Evolutionary conservation across 2,329 filamentous ascomycete species (phyloP).

Genomic region (Aspergillus niger): DNA sequence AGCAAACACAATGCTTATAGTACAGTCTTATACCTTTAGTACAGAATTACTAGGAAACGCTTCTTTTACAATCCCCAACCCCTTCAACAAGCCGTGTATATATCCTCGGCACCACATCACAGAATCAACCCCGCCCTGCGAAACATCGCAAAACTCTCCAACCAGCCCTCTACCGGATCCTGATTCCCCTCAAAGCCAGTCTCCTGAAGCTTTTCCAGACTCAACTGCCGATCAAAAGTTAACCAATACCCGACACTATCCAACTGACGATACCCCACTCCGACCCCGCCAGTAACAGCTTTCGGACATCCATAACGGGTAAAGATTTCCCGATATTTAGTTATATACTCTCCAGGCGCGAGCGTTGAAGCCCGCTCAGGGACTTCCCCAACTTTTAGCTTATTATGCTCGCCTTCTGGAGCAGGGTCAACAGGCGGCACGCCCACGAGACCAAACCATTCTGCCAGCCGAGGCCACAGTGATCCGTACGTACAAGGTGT

Average conservation of each 20-base stretch:
- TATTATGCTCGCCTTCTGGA: background rate
- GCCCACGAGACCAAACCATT: conserved; percentile 35
- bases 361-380: background rate
- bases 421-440: conserved; percentile 19
- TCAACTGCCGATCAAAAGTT: conserved; percentile 53
- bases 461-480: conserved; percentile 31
- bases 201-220: conserved; percentile 42
- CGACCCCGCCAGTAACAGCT: conserved; percentile 38
- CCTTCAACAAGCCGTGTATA: too few species aligned
- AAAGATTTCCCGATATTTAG: conserved; percentile 34
- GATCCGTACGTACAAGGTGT: conserved; percentile 27
- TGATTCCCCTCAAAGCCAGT: conserved; percentile 45
- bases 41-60: too few species aligned
- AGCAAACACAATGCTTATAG: too few species aligned
- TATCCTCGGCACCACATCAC: conserved; percentile 12
- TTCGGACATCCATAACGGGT: conserved; percentile 23
- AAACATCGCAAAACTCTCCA: conserved; percentile 48
- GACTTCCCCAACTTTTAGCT: background rate
- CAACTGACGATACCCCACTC: conserved; percentile 42
- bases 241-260: conserved; percentile 52
- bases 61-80: too few species aligned
- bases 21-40: too few species aligned
- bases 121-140: conserved; percentile 46
- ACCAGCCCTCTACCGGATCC: conserved; percentile 45
- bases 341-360: conserved; percentile 28